Percentiles rank a stretch among this genome's conserved stretches.
Evolutionary conservation across 148 eudicot species (phyloP).

Genomic region (Arbutus unedo): DNA sequence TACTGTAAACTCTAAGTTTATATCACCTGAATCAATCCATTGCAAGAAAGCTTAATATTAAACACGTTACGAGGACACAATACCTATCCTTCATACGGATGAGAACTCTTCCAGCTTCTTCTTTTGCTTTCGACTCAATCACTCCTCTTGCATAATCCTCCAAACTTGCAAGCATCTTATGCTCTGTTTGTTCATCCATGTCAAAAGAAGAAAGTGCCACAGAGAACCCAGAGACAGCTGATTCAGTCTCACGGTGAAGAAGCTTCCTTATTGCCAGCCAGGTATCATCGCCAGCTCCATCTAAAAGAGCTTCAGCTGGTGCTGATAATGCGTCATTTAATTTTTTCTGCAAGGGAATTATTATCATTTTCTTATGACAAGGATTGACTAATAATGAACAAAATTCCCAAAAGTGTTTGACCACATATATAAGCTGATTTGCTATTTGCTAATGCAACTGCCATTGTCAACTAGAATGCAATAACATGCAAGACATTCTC

Average conservation of each 20-base stretch:
- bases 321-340: conserved; percentile 73
- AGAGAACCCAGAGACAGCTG: conserved; percentile 70
- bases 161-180: conserved; percentile 60
- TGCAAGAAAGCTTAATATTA: neutral
- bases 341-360: conserved; percentile 51
- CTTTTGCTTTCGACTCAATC: conserved; percentile 82
- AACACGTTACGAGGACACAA: conserved; percentile 4
- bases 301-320: conserved; percentile 94
- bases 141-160: conserved; percentile 71
- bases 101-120: conserved; percentile 89
- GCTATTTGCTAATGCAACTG: neutral
- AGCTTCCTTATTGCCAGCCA: conserved; percentile 93
- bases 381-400: neutral
- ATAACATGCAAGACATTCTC: neutral
- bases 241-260: conserved; percentile 70
- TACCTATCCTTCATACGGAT: conserved; percentile 95
- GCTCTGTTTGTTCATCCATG: conserved; percentile 63
- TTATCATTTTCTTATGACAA: neutral
- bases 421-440: neutral
- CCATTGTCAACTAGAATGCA: neutral
- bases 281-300: conserved; percentile 82
- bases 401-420: neutral
- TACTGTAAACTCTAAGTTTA: conserved; percentile 6
- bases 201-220: conserved; percentile 75
- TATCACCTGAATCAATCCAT: neutral